Percentiles rank a stretch among this genome's conserved stretches.
Conservation (phyloP, 129 eudicot species). For the Flaveria brownii region DNA sequence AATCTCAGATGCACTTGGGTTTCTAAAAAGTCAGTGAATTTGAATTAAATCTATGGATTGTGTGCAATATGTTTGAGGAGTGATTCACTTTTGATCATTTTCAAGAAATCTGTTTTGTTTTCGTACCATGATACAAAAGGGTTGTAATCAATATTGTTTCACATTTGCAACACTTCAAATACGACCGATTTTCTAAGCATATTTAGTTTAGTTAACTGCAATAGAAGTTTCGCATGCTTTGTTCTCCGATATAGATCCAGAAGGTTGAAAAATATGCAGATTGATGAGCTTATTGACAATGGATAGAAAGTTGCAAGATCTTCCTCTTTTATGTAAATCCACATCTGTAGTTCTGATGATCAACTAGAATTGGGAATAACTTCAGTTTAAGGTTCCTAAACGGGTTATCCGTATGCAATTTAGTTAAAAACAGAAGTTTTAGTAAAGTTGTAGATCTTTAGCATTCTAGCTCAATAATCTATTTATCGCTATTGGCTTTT, state of each 20-base stretch:
- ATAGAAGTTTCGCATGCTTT: not conserved
- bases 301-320: not conserved
- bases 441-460: not conserved
- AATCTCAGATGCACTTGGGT: not conserved
- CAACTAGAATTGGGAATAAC: not conserved
- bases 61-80: not conserved
- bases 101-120: not conserved
- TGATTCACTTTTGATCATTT: not conserved
- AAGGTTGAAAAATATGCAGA: not conserved
- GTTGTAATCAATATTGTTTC: not conserved
- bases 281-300: not conserved
- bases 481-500: not conserved
- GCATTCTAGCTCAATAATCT: not conserved
- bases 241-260: not conserved
- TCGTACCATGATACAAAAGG: not conserved
- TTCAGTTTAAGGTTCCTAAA: not conserved
- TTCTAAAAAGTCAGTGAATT: not conserved
- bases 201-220: not conserved
- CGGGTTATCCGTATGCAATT: not conserved
- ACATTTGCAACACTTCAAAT: too few relatives aligned
- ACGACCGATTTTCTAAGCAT: too few relatives aligned
- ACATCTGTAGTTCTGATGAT: not conserved
- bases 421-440: conserved; percentile 10
- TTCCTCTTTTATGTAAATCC: not conserved
- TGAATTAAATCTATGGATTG: not conserved